Percentiles rank a stretch among this genome's conserved stretches.
These are phyloP conservation scores for Thalassiosira hispida DNA, from an alignment of 352 stramenopile species.

Conservation along the genomic window DNA sequence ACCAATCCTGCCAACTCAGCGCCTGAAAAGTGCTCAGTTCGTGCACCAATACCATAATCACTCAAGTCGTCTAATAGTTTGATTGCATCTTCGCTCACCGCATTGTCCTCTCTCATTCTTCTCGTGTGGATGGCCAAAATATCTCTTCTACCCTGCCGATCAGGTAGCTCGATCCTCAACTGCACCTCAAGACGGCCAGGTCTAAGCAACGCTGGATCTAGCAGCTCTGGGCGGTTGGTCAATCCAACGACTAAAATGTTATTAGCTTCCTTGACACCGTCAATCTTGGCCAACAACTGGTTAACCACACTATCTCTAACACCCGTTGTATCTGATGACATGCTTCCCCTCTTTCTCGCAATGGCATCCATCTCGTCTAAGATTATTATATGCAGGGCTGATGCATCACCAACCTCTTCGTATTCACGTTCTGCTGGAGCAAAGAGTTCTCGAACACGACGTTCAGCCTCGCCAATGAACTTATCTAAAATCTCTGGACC, in stretches of 20 bases:
- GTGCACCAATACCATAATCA: slow-evolving; percentile 81
- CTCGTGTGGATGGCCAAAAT: too few relatives aligned
- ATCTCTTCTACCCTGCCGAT: too few relatives aligned
- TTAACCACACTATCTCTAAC: slow-evolving; percentile 88
- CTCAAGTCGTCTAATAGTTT: slow-evolving; percentile 70
- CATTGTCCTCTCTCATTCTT: slow-evolving; percentile 82
- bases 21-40: slow-evolving; percentile 97
- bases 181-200: too few relatives aligned
- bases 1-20: slow-evolving; percentile 98
- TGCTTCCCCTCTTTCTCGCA: slow-evolving; percentile 92
- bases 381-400: slow-evolving; percentile 98
- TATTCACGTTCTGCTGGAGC: slow-evolving; percentile 89
- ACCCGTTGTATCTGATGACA: slow-evolving; percentile 90
- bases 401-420: slow-evolving; percentile 90
- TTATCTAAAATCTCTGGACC: slow-evolving; percentile 93
- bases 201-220: too few relatives aligned
- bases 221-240: too few relatives aligned
- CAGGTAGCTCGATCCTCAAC: too few relatives aligned
- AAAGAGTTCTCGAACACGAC: slow-evolving; percentile 97
- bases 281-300: slow-evolving; percentile 96
- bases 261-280: too few relatives aligned
- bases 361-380: slow-evolving; percentile 99
- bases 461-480: slow-evolving; percentile 97
- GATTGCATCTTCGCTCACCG: slow-evolving; percentile 59
- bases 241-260: too few relatives aligned